Evolutionary conservation across 805 yeast species (phyloP).

Genomic region (Saccharomycopsis guyanensis): DNA sequence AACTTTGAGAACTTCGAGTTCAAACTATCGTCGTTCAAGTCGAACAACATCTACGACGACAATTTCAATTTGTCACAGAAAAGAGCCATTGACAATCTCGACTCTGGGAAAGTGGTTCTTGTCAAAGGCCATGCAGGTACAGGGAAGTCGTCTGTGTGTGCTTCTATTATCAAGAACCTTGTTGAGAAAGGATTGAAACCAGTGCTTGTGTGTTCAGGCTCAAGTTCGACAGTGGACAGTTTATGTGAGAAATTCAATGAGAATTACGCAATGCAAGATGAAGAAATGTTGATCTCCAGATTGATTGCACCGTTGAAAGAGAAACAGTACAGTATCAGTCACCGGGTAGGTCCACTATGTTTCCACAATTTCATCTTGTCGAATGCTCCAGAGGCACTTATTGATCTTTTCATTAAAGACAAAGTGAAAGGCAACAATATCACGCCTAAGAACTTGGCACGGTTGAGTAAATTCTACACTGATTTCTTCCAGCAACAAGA

Average conservation of each 20-base stretch:
- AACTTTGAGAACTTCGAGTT: conserved; percentile 22
- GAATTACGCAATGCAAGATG: conserved; percentile 5
- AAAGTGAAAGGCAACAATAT: conserved; percentile 7
- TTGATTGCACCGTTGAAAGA: conserved; percentile 20
- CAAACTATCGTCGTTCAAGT: conserved; percentile 14
- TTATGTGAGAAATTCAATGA: conserved; percentile 14
- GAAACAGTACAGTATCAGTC: conserved; percentile 18
- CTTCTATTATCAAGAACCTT: conserved; percentile 19
- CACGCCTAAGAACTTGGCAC: conserved; percentile 11
- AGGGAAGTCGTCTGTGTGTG: conserved; percentile 18
- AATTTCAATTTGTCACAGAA: conserved; percentile 19
- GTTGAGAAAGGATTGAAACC: conserved; percentile 18
- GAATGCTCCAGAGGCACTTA: conserved; percentile 20
- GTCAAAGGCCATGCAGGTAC: conserved; percentile 21
- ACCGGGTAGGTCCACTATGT: conserved; percentile 16
- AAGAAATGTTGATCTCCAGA: conserved; percentile 15
- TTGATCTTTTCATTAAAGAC: conserved; percentile 18
- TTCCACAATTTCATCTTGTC: conserved; percentile 21
- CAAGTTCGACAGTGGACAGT: conserved; percentile 19
- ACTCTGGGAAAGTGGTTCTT: conserved; percentile 17
- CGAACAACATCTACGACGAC: conserved; percentile 5
- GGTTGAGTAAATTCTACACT: conserved; percentile 17
- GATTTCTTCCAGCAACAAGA: conserved; percentile 21
- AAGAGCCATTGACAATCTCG: conserved; percentile 20
- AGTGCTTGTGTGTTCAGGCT: conserved; percentile 20